Percentiles rank a stretch among this genome's conserved stretches.
These are phyloP conservation scores for Hortaea werneckii DNA, from an alignment of 2,329 filamentous ascomycete genomes.

Conservation along the genomic window DNA sequence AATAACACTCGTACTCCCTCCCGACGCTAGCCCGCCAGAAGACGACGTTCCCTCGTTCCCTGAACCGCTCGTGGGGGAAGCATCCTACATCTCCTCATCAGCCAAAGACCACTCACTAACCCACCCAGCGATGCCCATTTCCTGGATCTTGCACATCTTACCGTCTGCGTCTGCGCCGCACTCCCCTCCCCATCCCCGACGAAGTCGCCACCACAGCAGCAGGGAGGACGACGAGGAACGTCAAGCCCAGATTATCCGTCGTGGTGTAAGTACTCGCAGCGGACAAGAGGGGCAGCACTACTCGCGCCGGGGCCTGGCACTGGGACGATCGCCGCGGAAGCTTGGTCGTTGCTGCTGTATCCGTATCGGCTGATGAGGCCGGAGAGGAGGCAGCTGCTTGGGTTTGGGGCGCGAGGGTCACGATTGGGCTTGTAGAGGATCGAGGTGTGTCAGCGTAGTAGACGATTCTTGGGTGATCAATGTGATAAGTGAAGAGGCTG, in stretches of 20 bases:
- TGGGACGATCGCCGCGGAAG: neutral
- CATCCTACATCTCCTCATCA: no score
- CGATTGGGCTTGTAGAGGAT: constrained; percentile 1
- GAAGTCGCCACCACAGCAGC: neutral
- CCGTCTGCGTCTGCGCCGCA: no score
- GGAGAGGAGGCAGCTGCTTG: neutral
- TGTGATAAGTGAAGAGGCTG: no score
- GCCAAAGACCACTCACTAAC: no score
- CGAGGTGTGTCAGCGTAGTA: neutral
- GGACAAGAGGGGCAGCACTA: neutral
- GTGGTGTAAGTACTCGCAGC: constrained; percentile 1
- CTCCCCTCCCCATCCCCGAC: neutral
- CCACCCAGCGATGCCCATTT: no score
- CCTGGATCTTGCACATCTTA: no score
- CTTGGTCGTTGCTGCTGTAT: neutral
- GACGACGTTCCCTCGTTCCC: no score
- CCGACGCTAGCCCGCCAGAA: no score
- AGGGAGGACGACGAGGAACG: constrained; percentile 1
- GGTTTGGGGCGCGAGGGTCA: constrained; percentile 2
- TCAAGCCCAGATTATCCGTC: neutral
- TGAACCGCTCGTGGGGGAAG: no score
- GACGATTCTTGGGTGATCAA: no score
- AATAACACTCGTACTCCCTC: no score
- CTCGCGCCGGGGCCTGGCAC: constrained; percentile 3
- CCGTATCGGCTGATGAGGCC: neutral